These are phyloP conservation scores for Pleurotus tuber-regium DNA, from an alignment of 768 basidiomycete genomes.

Conservation along the genomic window DNA sequence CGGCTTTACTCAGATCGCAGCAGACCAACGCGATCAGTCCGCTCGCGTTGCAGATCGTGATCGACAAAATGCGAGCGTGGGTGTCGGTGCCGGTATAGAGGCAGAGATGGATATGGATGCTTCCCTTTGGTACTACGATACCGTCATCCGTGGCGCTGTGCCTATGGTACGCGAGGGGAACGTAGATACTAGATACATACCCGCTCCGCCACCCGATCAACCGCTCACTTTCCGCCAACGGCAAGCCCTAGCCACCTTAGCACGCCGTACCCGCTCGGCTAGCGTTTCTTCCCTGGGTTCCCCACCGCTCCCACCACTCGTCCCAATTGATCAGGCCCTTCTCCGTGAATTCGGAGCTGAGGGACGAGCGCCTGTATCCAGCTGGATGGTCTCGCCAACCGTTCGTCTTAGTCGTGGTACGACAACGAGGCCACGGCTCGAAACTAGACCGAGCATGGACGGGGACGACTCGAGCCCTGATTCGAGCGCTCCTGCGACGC, in stretches of 20 bases:
- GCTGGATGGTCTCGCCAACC: not conserved
- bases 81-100: not conserved
- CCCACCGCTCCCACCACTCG: conserved; percentile 28
- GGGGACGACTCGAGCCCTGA: conserved; percentile 6
- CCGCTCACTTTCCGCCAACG: conserved; percentile 17
- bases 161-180: no score
- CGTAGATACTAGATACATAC: not conserved
- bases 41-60: conserved; percentile 8
- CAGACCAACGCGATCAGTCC: not conserved
- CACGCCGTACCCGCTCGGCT: conserved; percentile 4
- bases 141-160: not conserved
- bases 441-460: not conserved
- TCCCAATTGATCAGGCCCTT: conserved; percentile 27
- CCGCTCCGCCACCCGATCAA: conserved; percentile 12
- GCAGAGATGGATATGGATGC: not conserved
- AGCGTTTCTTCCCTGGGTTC: conserved; percentile 14
- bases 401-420: not conserved
- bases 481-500: conserved; percentile 7
- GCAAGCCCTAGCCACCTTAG: conserved; percentile 15
- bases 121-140: not conserved
- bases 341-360: conserved; percentile 9
- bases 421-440: not conserved
- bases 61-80: conserved; percentile 6
- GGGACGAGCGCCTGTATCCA: not conserved
- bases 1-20: conserved; percentile 14